Base-by-base conservation (phyloP, 345 rosid genomes). In the Physaria fendleri region DNA sequence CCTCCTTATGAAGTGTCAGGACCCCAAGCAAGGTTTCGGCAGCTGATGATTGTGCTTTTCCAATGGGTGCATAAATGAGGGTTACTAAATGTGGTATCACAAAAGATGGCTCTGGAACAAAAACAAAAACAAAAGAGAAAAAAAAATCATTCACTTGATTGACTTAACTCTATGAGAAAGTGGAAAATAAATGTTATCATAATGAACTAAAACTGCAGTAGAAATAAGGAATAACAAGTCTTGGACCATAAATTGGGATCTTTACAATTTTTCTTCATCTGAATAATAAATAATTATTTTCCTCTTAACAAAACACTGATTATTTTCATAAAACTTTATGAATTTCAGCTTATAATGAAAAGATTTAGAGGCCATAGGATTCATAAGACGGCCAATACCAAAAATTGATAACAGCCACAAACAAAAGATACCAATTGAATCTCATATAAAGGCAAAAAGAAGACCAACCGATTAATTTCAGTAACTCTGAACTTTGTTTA, bases 401-500 rank as follows among this genome's bases (percentile, higher is more conserved):
- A 23, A 49, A 40, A 48, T 2, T 57, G 37, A 29, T 21, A 15
- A 57, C 2, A 22, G 17, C 27, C 34, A 52, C 34, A 52, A 37
- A 65, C 16, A 56, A 56, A 56, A 56, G 20, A 16, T 40, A 49
- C 8, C 22, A 23, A 33, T 50, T 13, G 7, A 60, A 28, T 45
- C 22, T 22, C n/a, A 42, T 29, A 54, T 37, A 39, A 39, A 30
- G 57, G 58, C 8, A 55, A 55, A 51, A 47, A 7, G 53, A 46
- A 55, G 42, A 74, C 84, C 71, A 69, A 87, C 94, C 89, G 18
- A 85, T 80, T 65, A 75, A 60, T 20, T 84, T 77, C 63, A 90
- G 78, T 74, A 83, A 72, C 67, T 64, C 74, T 27, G 78, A 68
- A 39, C 84, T 70, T 48, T 71, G 82, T 64, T 74, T 72, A 71